Percentiles rank a stretch among this genome's conserved stretches.
Conservation (phyloP, 352 stramenopile species). For the Globisporangium irregulare region DNA sequence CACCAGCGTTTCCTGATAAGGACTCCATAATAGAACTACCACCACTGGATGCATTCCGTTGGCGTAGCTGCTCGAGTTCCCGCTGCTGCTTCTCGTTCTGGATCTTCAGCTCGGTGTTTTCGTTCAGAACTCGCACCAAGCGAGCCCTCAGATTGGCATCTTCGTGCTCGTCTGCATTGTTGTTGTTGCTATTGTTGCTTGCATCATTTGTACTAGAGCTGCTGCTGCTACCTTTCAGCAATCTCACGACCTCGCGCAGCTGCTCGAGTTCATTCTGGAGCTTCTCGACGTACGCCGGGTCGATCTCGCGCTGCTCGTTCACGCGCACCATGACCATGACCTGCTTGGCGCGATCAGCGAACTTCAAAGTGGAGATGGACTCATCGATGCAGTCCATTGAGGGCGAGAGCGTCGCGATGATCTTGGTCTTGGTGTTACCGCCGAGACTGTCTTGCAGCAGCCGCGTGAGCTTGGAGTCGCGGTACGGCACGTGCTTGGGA, state of each 20-base stretch:
- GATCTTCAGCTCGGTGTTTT: conserved; percentile 66
- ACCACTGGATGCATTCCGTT: not conserved
- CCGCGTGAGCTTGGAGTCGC: conserved; percentile 92
- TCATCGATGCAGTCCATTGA: conserved; percentile 86
- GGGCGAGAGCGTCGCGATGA: conserved; percentile 90
- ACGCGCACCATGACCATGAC: conserved; percentile 86
- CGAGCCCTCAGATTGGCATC: conserved; percentile 27
- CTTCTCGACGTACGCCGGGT: conserved; percentile 85
- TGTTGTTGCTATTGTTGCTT: conserved; percentile 8
- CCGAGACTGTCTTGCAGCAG: conserved; percentile 88
- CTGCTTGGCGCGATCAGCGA: conserved; percentile 90
- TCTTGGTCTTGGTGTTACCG: conserved; percentile 89
- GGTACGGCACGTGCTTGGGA: conserved; percentile 84
- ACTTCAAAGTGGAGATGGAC: conserved; percentile 93
- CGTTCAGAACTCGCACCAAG: conserved; percentile 52
- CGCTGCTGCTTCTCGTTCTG: conserved; percentile 57
- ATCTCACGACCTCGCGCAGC: conserved; percentile 60
- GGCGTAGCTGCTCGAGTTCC: conserved; percentile 49
- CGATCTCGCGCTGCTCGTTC: conserved; percentile 85
- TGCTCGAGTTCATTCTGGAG: conserved; percentile 82
- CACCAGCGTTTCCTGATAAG: no score
- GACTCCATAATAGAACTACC: not conserved
- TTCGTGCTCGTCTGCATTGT: conserved; percentile 27
- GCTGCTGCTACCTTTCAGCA: conserved; percentile 27
- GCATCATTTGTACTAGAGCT: not conserved